Conservation (phyloP, 2,329 filamentous ascomycete genomes). For the Daldinia sp. region DNA sequence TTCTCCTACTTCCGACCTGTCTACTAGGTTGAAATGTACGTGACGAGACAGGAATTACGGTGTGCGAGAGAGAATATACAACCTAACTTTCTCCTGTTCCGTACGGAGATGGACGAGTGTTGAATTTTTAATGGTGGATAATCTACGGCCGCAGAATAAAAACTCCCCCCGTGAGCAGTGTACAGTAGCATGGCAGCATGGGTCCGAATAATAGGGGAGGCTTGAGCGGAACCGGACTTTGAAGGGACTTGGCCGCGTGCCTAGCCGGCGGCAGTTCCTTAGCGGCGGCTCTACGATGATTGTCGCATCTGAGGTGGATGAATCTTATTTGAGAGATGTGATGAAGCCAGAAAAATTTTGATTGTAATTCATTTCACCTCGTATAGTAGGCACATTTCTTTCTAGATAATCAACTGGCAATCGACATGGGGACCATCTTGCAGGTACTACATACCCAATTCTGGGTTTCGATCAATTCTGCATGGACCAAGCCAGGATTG, state of each 20-base stretch:
- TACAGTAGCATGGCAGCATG: constrained; percentile 32
- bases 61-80: constrained; percentile 17
- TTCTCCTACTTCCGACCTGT: background rate
- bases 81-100: constrained; percentile 14
- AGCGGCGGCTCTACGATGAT: constrained; percentile 43
- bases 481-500: constrained; percentile 36
- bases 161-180: constrained; percentile 11
- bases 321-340: constrained; percentile 43
- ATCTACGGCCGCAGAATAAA: constrained; percentile 37
- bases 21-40: background rate
- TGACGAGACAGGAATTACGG: constrained; percentile 14
- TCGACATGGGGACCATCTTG: constrained; percentile 42
- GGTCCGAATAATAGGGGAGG: constrained; percentile 41
- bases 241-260: constrained; percentile 40
- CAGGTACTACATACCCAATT: constrained; percentile 38
- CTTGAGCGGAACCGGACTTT: constrained; percentile 45
- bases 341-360: constrained; percentile 37
- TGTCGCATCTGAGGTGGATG: constrained; percentile 41
- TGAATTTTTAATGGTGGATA: constrained; percentile 43
- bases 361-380: constrained; percentile 44
- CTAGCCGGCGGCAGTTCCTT: constrained; percentile 43
- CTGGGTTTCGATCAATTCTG: constrained; percentile 43
- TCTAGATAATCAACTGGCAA: constrained; percentile 35
- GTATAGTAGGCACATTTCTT: constrained; percentile 35
- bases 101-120: constrained; percentile 34